phyloP scores from a whole-genome alignment of 371 early-diverging fungal genomes.

The Mucor circinelloides region DNA sequence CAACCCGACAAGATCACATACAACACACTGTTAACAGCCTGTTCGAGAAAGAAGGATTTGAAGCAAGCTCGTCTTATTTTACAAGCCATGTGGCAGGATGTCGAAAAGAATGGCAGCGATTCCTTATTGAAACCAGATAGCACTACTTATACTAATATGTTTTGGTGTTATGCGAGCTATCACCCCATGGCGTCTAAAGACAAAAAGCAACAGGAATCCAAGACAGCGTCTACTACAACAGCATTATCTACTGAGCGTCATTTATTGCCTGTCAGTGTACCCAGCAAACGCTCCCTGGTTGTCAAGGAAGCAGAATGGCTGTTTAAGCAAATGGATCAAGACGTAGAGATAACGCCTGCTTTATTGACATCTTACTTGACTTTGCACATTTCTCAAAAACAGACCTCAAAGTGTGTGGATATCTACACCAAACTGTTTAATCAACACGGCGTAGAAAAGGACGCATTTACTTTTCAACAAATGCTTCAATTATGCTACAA shows the following conservation, averaged over 20 bases:
- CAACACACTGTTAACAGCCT: slow-evolving; percentile 79
- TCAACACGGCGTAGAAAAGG: slow-evolving; percentile 41
- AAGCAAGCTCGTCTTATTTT: slow-evolving; percentile 64
- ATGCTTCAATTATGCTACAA: slow-evolving; percentile 56
- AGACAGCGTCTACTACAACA: neutral
- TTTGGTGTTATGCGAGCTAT: slow-evolving; percentile 68
- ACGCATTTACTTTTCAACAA: slow-evolving; percentile 60
- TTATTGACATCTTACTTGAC: slow-evolving; percentile 65
- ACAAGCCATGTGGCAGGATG: slow-evolving; percentile 55
- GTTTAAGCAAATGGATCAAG: slow-evolving; percentile 37
- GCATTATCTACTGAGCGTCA: slow-evolving; percentile 12
- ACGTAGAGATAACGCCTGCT: slow-evolving; percentile 45
- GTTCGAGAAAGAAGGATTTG: slow-evolving; percentile 70
- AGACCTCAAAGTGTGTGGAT: slow-evolving; percentile 38
- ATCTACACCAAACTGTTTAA: slow-evolving; percentile 54
- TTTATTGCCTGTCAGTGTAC: slow-evolving; percentile 32
- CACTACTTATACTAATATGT: slow-evolving; percentile 65
- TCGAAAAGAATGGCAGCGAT: slow-evolving; percentile 11
- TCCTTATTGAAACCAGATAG: slow-evolving; percentile 52
- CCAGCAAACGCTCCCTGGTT: slow-evolving; percentile 42
- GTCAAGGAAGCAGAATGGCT: slow-evolving; percentile 46
- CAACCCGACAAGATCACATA: slow-evolving; percentile 77
- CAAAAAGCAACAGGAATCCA: neutral
- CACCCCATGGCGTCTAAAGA: slow-evolving; percentile 12
- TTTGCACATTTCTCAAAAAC: slow-evolving; percentile 60